Base-by-base conservation (phyloP, 2,329 filamentous ascomycete species). In the Xylariaceae sp. region DNA sequence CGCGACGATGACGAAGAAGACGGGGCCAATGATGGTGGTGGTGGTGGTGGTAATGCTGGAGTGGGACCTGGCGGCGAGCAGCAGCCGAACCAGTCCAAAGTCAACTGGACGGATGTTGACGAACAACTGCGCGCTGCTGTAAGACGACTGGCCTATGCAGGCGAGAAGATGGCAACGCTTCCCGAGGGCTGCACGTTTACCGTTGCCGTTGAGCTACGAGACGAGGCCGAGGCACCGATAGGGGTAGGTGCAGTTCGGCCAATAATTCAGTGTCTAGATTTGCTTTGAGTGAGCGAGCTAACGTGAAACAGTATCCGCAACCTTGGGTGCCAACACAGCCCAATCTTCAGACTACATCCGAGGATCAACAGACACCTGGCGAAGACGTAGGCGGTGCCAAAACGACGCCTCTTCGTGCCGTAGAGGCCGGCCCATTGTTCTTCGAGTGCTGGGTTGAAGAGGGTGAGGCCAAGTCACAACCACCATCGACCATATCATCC, bases 111-210 rank as follows among this genome's bases (percentile, higher is more conserved):
- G 0, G 84, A 93, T 68, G 78, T 94, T 5, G 83, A 90, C 48
- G 88, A 93, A 74, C 86, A 91, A 61, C 80, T 94, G 41, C 82
- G 90, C 23, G 90, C 84, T 2, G 86, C 86, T 0, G 76, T 94
- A 64, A 76, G 82, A 51, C 82, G 84, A 43, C 75, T 94, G 12
- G 82, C 85, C 0, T 82, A 85, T 56, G 81, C 83, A 3, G 84
- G 80, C 7, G 80, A 86, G 58, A 80, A 77, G 53, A 78, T 91
- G 60, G 75, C 73, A 0, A 73, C 79, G 0, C 70, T 92, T 19
- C 88, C 89, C 0, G 74, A 79, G 1, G 82, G 82, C 1, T 92
- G 89, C 71, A 89, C 88, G 0, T 94, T 90, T 71, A 91, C 89
- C 0, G 73, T 94, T n/a, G 88, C 87, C 0, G 82, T 94, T 36